phyloP scores from a whole-genome alignment of 2,329 filamentous ascomycete genomes.

The Colletotrichum sp. region DNA sequence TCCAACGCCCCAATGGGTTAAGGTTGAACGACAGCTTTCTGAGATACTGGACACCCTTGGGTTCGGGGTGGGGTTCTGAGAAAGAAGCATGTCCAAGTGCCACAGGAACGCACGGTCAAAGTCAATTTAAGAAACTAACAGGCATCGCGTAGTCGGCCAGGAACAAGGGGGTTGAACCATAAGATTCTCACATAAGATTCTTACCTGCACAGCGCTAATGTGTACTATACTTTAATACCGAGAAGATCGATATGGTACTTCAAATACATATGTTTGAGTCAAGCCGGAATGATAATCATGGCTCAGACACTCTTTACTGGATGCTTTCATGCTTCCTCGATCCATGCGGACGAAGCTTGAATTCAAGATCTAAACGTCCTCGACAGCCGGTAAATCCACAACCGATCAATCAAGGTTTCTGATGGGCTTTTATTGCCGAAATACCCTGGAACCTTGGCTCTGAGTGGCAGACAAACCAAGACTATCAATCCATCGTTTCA shows the following conservation, averaged over 20 bases:
- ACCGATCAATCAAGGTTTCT: not conserved
- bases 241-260: not conserved
- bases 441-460: not conserved
- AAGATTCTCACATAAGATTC: not conserved
- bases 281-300: not conserved
- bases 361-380: not conserved
- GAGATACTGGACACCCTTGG: not conserved
- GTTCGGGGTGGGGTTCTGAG: not conserved
- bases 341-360: not conserved
- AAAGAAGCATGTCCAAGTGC: not conserved
- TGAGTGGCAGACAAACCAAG: not conserved
- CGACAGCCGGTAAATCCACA: not conserved
- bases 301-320: not conserved
- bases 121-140: not conserved
- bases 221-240: not conserved
- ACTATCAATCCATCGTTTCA: not conserved
- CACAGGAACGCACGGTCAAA: not conserved
- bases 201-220: not conserved
- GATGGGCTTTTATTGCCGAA: not conserved
- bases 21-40: not conserved
- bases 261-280: not conserved
- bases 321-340: not conserved
- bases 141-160: not conserved
- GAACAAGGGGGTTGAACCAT: not conserved
- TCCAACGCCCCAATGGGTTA: not conserved